These are phyloP conservation scores for Aspergillus ustus DNA, from an alignment of 2,329 filamentous ascomycete genomes.

Conservation along the genomic window DNA sequence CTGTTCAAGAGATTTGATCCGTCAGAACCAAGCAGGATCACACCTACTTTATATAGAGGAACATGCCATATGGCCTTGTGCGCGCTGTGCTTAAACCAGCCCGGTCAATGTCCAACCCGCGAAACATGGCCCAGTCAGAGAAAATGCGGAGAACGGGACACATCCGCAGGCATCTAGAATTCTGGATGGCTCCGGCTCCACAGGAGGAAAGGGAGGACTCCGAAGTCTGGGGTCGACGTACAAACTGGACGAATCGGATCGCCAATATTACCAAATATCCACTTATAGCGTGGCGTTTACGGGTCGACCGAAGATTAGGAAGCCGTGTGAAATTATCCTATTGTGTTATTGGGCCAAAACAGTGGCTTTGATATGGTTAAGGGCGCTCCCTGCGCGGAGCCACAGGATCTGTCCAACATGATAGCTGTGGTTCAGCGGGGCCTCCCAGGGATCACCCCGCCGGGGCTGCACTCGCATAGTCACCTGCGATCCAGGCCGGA, in stretches of 20 bases:
- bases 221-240: background rate
- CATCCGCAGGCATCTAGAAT: background rate
- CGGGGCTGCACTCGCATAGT: constrained; percentile 34
- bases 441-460: constrained; percentile 33
- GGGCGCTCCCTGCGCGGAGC: constrained; percentile 40
- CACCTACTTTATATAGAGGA: background rate
- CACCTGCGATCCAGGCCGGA: constrained; percentile 35
- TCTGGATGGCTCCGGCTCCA: background rate
- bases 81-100: background rate
- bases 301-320: background rate
- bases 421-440: constrained; percentile 39
- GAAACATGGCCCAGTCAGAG: background rate
- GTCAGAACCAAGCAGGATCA: background rate
- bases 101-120: background rate
- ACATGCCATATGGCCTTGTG: background rate
- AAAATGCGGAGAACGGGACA: constrained; percentile 6
- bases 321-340: background rate
- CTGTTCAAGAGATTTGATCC: background rate
- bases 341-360: constrained; percentile 1
- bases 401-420: constrained; percentile 39
- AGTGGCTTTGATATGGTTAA: constrained; percentile 39
- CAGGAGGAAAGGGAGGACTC: background rate
- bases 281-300: background rate
- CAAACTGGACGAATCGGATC: background rate
- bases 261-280: background rate